phyloP scores from a whole-genome alignment of 2,329 filamentous ascomycete species.

The Fusarium dimerum region DNA sequence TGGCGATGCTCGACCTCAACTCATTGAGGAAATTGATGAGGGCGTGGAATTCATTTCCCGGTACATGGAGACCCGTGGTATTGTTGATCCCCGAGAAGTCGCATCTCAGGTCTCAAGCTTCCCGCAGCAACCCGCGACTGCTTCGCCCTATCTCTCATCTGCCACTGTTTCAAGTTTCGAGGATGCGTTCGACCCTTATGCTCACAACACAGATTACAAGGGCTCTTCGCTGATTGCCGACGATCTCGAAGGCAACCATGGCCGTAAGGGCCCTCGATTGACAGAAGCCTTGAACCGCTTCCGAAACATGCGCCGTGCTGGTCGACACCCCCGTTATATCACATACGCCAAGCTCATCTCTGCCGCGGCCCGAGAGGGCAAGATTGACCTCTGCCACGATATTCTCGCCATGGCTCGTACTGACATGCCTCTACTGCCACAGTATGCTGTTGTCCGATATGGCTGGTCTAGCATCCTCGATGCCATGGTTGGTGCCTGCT shows the following conservation, averaged over 20 bases:
- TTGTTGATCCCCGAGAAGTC: constrained; percentile 56
- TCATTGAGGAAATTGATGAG: constrained; percentile 83
- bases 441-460: constrained; percentile 86
- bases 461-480: constrained; percentile 97
- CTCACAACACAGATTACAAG: constrained; percentile 87
- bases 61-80: constrained; percentile 59
- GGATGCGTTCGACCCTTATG: constrained; percentile 89
- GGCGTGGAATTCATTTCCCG: constrained; percentile 68
- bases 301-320: constrained; percentile 89
- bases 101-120: constrained; percentile 48
- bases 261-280: constrained; percentile 70
- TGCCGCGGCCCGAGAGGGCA: constrained; percentile 81
- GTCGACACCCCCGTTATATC: constrained; percentile 91
- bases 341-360: constrained; percentile 95
- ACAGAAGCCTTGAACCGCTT: constrained; percentile 82
- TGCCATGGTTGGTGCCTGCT: constrained; percentile 90
- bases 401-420: constrained; percentile 85
- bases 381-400: constrained; percentile 80
- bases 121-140: constrained; percentile 43
- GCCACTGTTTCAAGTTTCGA: constrained; percentile 65
- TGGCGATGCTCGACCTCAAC: constrained; percentile 51
- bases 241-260: constrained; percentile 78
- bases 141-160: constrained; percentile 56
- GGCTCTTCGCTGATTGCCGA: constrained; percentile 90
- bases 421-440: constrained; percentile 81